Conservation (phyloP, 352 stramenopile genomes). For the Pythium phragmiticola region DNA sequence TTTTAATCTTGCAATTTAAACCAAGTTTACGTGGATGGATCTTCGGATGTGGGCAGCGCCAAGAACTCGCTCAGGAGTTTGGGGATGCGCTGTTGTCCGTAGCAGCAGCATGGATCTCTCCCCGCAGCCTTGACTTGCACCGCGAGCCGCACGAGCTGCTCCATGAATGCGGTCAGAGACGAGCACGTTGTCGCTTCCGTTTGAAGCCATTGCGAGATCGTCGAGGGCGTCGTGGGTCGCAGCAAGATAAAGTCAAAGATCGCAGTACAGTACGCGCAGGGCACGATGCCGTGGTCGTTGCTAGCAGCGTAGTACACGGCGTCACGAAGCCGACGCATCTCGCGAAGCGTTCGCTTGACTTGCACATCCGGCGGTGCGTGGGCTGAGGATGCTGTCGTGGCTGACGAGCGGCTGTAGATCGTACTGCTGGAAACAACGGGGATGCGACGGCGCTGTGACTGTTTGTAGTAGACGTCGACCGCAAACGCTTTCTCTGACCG, state of each 20-base stretch:
- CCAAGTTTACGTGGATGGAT: neutral
- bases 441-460: constrained; percentile 11
- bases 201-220: constrained; percentile 9
- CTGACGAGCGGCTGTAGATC: neutral
- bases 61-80: constrained; percentile 16
- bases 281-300: constrained; percentile 15
- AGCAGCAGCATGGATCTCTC: neutral
- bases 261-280: constrained; percentile 18
- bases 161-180: constrained; percentile 13
- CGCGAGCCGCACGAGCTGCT: constrained; percentile 15
- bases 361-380: constrained; percentile 5
- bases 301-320: constrained; percentile 22
- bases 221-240: constrained; percentile 4
- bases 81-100: constrained; percentile 10
- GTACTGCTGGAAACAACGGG: constrained; percentile 4
- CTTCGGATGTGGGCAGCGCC: neutral
- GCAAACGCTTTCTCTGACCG: constrained; percentile 1
- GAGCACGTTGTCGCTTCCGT: constrained; percentile 4
- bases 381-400: neutral
- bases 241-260: constrained; percentile 20
- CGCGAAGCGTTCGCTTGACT: constrained; percentile 1
- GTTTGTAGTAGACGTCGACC: constrained; percentile 13
- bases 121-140: constrained; percentile 19
- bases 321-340: constrained; percentile 20
- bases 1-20: neutral